Evolutionary conservation across 345 rosid species (phyloP).

Genomic region (Bruguiera parviflora): DNA sequence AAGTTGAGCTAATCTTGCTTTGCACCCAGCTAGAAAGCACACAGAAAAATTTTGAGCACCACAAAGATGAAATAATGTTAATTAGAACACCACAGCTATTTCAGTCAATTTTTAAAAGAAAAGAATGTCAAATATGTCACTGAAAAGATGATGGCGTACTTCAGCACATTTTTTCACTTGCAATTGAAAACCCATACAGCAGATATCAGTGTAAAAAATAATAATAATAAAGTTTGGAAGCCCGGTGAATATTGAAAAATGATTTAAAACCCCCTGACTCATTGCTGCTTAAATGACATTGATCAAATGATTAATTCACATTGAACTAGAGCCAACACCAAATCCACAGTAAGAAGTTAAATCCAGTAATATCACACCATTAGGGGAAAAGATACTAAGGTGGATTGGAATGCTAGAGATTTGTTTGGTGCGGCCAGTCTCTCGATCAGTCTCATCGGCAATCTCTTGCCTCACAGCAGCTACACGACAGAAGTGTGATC

Average conservation of each 20-base stretch:
- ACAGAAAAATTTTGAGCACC: no score
- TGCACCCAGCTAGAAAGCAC: background rate
- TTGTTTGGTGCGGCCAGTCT: conserved; percentile 80
- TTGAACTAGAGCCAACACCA: background rate
- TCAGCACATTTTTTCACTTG: background rate
- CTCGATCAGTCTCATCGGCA: conserved; percentile 92
- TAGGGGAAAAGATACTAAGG: conserved; percentile 89
- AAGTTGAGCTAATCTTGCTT: background rate
- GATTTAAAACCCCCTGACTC: background rate
- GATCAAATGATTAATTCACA: background rate
- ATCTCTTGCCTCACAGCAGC: conserved; percentile 92
- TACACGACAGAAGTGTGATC: conserved; percentile 25
- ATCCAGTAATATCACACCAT: conserved; percentile 47
- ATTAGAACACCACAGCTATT: background rate
- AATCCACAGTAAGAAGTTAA: background rate
- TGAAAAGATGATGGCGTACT: no score
- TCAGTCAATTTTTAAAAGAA: background rate
- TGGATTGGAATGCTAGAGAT: conserved; percentile 91
- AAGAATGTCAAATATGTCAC: background rate
- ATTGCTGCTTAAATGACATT: background rate
- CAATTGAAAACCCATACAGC: no score
- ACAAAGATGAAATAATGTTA: no score
- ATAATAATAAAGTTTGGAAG: background rate
- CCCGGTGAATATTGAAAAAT: background rate
- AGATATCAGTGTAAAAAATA: background rate